Evolutionary conservation across 2,329 filamentous ascomycete species (phyloP), one percentile per base, ranked within the genome.

Genomic region (Pseudogymnoascus sp.): DNA sequence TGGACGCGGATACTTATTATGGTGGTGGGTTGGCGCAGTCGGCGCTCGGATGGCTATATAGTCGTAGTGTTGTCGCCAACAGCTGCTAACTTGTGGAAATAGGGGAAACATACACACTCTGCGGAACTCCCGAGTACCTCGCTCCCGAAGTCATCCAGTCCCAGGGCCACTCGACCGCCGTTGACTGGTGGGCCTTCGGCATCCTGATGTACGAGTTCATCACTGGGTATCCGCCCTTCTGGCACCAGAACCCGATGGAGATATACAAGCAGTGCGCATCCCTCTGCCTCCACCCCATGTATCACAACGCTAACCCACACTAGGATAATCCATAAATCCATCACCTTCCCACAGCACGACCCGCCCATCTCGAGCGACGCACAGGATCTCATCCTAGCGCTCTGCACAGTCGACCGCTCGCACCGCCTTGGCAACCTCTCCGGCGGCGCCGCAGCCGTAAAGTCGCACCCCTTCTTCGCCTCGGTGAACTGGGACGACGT

Each of bases 111-210:
- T 93, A 93, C 70, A 93, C 90, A 2, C 81, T 93, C 28, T 93
- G 90, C 75, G 90, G 90, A 60, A 93, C 90, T 1, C 90, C 90
- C 52, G 90, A 93, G 72, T 93, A 93, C 73, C 84, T 93, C 52
- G 90, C 90, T 1, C 90, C 90, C 4, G 90, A 93, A 76, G 90
- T 93, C 43, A 93, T 93, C 68, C 85, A 91, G 67, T 92, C 91
- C 73, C 91, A 90, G 72, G 90, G 88, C 11, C 86, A 88, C 71
- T 87, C 84, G 2, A 86, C 84, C 2, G 89, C 90, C 12, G 90
- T 93, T 37, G 90, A 93, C 78, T 93, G 90, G 90, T 93, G 90
- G 90, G 90, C 90, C 0, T 80, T 95, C 68, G 90, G 90, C 25
- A 92, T 93, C 67, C 76, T 95, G 63, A 87, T 93, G 64, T 93